Evolutionary conservation across 2,329 filamentous ascomycete genomes (phyloP), one percentile per base, ranked within the genome.

Genomic region (Aspergillus ochraceus): DNA sequence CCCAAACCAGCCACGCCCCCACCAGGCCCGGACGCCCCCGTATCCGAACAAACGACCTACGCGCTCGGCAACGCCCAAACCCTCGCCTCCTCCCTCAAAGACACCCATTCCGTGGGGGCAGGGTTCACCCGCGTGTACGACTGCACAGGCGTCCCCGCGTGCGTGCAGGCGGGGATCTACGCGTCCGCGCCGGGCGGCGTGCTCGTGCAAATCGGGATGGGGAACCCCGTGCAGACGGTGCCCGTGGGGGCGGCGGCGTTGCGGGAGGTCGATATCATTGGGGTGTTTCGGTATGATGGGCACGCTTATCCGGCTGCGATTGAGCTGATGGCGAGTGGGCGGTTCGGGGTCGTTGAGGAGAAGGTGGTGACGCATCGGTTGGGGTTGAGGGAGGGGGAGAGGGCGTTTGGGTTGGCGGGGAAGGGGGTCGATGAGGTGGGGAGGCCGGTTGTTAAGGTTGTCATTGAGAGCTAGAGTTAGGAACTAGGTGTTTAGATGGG

Each of bases 171-270:
- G 3, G 78, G 76, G 1, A 80, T 80, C 60, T 79, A 79, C 64
- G 77, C 77, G 2, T 72, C 77, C 4, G 66, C 71, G 0, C 78
- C 83, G 0, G 83, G 83, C 12, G 82, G 82, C 3, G 79, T 81
- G 50, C 72, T 85, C 32, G 76, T 84, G 54, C 82, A 84, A 73
- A 81, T 85, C 46, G 83, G 83, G 6, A 85, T 85, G 83, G 83
- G 83, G 0, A 83, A 82, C 14, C 82, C 82, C 2, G 76, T 82
- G 20, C 82, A 84, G 66, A 84, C 81, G 4, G 70, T 85, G 6
- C 83, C 81, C 2, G 77, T 84, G 66, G 82, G 81, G 6, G 80
- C 81, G 1, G 81, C 83, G n/a, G 82, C 83, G 30, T 65, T 84
- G 61, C 78, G 83, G 36, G 83, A 85, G 69, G 81, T 85, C 6